phyloP scores from a whole-genome alignment of 163 green algal genomes.

The Prototheca wickerhamii region DNA sequence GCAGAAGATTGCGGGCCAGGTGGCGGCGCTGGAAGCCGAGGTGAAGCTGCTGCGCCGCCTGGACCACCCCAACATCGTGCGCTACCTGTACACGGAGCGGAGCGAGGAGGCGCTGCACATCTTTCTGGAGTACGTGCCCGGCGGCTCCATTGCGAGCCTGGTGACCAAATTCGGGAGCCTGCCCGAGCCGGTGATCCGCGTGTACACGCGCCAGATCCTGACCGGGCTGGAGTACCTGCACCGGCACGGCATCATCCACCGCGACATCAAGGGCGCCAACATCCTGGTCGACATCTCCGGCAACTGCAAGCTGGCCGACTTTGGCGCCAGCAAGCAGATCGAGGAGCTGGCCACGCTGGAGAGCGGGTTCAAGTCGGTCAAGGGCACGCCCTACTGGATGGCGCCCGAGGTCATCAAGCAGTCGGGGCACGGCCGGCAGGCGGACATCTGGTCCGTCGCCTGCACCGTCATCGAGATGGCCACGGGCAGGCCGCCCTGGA shows the following conservation, averaged over 20 bases:
- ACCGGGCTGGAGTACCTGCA: constrained; percentile 75
- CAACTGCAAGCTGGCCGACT: constrained; percentile 93
- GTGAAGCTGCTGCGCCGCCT: constrained; percentile 68
- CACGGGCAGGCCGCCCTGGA: constrained; percentile 87
- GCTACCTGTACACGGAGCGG: constrained; percentile 73
- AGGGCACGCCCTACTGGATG: constrained; percentile 96
- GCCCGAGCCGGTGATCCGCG: constrained; percentile 59
- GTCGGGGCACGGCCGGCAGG: constrained; percentile 68
- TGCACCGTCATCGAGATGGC: constrained; percentile 97
- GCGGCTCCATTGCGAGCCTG: constrained; percentile 83
- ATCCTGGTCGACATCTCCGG: constrained; percentile 85
- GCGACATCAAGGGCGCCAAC: constrained; percentile 88
- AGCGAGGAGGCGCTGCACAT: constrained; percentile 77
- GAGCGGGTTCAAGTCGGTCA: constrained; percentile 69
- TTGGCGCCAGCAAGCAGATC: constrained; percentile 89
- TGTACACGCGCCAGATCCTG: constrained; percentile 65
- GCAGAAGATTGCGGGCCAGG: constrained; percentile 49
- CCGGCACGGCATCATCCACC: constrained; percentile 71
- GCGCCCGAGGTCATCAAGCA: constrained; percentile 94
- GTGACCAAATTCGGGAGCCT: constrained; percentile 61
- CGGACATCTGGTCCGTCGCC: constrained; percentile 93
- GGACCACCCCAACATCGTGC: constrained; percentile 85
- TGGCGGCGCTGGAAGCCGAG: constrained; percentile 72
- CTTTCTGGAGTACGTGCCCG: constrained; percentile 94
- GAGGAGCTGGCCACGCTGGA: constrained; percentile 83